Conservation (phyloP, 441 rosid species). For the Bocquillonia castaneifolia region DNA sequence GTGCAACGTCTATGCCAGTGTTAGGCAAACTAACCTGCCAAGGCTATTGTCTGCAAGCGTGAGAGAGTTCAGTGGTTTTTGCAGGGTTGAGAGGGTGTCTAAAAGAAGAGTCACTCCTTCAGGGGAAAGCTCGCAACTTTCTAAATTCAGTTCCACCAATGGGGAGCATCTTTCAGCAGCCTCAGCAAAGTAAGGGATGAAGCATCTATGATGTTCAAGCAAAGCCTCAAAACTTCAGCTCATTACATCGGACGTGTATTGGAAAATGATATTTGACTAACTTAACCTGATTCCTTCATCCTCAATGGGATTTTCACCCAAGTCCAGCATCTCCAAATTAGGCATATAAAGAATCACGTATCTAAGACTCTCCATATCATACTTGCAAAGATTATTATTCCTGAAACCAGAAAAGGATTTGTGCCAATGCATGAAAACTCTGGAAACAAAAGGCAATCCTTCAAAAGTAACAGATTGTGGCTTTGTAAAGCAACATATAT, state of each 20-base stretch:
- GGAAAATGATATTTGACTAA: constrained; percentile 28
- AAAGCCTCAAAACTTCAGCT: constrained; percentile 24
- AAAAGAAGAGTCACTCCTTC: constrained; percentile 58
- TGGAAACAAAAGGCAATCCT: neutral
- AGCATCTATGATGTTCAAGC: constrained; percentile 48
- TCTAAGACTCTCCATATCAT: constrained; percentile 56
- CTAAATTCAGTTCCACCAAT: constrained; percentile 59
- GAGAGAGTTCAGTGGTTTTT: constrained; percentile 47
- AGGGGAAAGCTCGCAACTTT: constrained; percentile 66
- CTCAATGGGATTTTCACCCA: constrained; percentile 75
- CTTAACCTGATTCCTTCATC: constrained; percentile 81
- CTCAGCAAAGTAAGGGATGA: constrained; percentile 58
- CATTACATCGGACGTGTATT: constrained; percentile 8
- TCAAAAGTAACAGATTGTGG: constrained; percentile 13
- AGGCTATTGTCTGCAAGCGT: constrained; percentile 78
- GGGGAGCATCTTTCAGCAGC: constrained; percentile 40
- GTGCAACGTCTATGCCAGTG: constrained; percentile 16
- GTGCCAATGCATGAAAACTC: constrained; percentile 13
- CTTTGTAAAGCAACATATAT: neutral
- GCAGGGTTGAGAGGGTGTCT: constrained; percentile 43
- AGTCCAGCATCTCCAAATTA: constrained; percentile 61
- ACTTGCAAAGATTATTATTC: constrained; percentile 65
- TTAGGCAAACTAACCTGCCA: constrained; percentile 54
- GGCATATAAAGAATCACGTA: constrained; percentile 57
- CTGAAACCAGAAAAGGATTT: constrained; percentile 36